Percentiles rank a stretch among this genome's conserved stretches.
These are phyloP conservation scores for Ophiostoma quercus DNA, from an alignment of 2,329 filamentous ascomycete species.

Conservation along the genomic window DNA sequence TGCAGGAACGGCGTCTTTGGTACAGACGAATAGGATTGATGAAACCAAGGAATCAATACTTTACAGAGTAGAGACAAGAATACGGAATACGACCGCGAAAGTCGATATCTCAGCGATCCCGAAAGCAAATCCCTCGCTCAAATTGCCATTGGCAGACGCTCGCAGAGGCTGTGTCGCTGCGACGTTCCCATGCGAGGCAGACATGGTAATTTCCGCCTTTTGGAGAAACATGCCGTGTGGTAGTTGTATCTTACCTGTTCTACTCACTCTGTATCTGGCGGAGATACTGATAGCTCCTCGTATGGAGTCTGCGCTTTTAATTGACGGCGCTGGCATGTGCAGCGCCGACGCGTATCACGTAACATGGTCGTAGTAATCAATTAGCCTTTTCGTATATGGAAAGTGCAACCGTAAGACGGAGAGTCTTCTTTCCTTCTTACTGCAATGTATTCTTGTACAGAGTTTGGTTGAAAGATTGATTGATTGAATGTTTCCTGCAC, in stretches of 20 bases:
- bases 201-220: conserved; percentile 11
- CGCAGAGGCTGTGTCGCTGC: background rate
- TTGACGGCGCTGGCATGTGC: background rate
- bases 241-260: too few relatives aligned
- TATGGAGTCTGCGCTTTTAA: background rate
- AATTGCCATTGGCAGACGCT: background rate
- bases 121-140: background rate
- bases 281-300: background rate
- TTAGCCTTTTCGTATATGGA: background rate
- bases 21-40: background rate
- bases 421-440: conserved; percentile 16
- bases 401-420: conserved; percentile 21
- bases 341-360: conserved; percentile 3
- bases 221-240: background rate
- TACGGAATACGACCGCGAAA: background rate
- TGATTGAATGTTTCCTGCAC: background rate
- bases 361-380: background rate
- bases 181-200: background rate
- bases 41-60: background rate
- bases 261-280: background rate
- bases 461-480: too few relatives aligned
- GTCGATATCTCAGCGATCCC: background rate
- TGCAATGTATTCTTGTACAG: background rate
- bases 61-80: too few relatives aligned
- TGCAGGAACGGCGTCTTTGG: conserved; percentile 11